Conservation (phyloP, 306 rosid genomes). For the Sechiopsis laciniata region DNA sequence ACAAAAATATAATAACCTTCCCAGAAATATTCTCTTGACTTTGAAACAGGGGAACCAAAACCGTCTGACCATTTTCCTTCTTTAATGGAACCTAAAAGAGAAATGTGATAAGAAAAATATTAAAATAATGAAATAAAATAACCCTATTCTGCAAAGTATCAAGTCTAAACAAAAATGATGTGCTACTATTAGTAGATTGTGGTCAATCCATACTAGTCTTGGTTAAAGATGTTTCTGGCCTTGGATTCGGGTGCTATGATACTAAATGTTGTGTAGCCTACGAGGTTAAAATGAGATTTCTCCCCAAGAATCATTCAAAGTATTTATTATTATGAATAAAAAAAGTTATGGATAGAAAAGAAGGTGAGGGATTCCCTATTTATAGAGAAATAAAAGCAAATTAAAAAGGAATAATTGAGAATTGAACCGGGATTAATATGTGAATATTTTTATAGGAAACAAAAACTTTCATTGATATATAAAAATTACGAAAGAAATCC, state of each 20-base stretch:
- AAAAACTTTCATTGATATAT: too few relatives aligned
- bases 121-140: not conserved
- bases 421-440: not conserved
- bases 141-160: not conserved
- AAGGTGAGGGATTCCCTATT: not conserved
- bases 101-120: not conserved
- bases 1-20: conserved; percentile 46
- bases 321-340: too few relatives aligned
- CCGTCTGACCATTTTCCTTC: conserved; percentile 84
- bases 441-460: too few relatives aligned
- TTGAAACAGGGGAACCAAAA: conserved; percentile 80
- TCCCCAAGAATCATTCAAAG: not conserved
- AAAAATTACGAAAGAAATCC: too few relatives aligned
- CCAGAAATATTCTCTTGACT: conserved; percentile 98
- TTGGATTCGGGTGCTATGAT: not conserved
- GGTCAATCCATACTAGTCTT: not conserved
- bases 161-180: not conserved
- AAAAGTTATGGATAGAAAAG: not conserved
- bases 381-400: not conserved
- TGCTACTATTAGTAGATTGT: too few relatives aligned
- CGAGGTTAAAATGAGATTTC: not conserved
- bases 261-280: not conserved
- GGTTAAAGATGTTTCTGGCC: not conserved
- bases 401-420: not conserved
- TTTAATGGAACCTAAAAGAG: conserved; percentile 59